phyloP scores from a whole-genome alignment of 1,284 basidiomycete species.

The Cerioporus squamosus region DNA sequence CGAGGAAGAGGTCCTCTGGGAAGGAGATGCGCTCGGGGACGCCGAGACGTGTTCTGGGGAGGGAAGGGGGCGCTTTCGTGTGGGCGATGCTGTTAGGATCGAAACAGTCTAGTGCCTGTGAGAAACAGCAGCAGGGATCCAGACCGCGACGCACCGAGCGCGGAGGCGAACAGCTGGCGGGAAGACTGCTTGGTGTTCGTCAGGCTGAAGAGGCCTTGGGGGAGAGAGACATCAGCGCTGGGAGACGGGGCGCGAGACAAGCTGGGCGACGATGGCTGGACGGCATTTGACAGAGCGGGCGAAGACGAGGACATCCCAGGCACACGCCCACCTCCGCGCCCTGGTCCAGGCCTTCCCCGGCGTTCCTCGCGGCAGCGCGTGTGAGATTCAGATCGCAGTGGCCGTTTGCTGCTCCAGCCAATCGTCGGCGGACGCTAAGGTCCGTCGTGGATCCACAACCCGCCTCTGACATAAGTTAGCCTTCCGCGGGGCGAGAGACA shows the following conservation, averaged over 20 bases:
- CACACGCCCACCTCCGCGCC: constrained; percentile 10
- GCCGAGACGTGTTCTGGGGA: constrained; percentile 6
- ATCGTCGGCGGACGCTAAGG: neutral
- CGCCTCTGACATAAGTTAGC: neutral
- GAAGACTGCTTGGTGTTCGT: neutral
- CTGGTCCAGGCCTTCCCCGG: constrained; percentile 8
- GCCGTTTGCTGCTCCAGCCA: neutral
- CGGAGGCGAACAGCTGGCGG: neutral
- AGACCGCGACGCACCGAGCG: neutral
- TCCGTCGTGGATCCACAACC: neutral
- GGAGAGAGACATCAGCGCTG: neutral
- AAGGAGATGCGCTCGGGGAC: neutral
- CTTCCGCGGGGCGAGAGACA: no score
- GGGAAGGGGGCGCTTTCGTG: constrained; percentile 2
- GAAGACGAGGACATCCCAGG: constrained; percentile 4
- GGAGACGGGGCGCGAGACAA: constrained; percentile 11
- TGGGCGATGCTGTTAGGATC: constrained; percentile 12
- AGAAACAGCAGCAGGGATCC: constrained; percentile 2
- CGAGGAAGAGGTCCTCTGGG: constrained; percentile 1
- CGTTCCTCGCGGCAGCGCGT: neutral
- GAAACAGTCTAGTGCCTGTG: constrained; percentile 13
- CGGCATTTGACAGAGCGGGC: neutral
- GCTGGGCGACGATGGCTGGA: neutral
- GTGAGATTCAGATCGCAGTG: neutral
- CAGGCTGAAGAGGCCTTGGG: neutral